Base-by-base conservation (phyloP, 1,139 yeast species). In the Taphrina flavorubra region DNA sequence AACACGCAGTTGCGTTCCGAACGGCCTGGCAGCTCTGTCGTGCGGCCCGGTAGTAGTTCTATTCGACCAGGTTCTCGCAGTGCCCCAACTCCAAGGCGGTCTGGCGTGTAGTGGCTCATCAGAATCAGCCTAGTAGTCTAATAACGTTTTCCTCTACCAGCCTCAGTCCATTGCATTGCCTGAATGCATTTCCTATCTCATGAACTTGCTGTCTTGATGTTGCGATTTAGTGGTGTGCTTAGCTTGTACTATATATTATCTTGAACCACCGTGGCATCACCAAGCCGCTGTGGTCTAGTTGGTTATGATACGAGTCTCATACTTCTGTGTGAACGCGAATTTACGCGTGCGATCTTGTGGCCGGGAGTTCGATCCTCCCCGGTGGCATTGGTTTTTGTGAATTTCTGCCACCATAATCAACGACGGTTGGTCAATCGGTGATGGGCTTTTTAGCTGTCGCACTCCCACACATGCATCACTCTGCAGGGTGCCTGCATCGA, bases 361-460 rank as follows among this genome's bases (percentile, higher is more conserved):
- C 60, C 69, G 69, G 51, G 69, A 65, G 69, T 65, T 65, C 69
- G 69, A 65, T 61, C 37, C 69, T 65, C 69, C 51, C 69, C 44
- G 69, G 51, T 31, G 59, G 65, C 69, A 65, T 44, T 44, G 47
- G 47, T 44, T 44, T 44, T 44, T 39, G 42, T 13, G 0, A 25
- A 4, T 25, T 25, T 25, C 31, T 25, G 31, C 31, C 31, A 25
- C 31, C 31, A n/a, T n/a, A 25, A 25, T 25, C 31, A 25, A 25
- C 4, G 31, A 25, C 31, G 31, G 31, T 25, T 25, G 31, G 4
- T 25, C 31, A 25, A 25, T 2, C 4, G 31, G 2, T 25, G 31
- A 25, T n/a, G n/a, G n/a, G n/a, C n/a, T 4, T 25, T 2, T 25
- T 25, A 25, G 31, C 31, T 25, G 2, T 25, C 31, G 4, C n/a